phyloP scores from a whole-genome alignment of 305 asterid species.

The Ilex paraguariensis region DNA sequence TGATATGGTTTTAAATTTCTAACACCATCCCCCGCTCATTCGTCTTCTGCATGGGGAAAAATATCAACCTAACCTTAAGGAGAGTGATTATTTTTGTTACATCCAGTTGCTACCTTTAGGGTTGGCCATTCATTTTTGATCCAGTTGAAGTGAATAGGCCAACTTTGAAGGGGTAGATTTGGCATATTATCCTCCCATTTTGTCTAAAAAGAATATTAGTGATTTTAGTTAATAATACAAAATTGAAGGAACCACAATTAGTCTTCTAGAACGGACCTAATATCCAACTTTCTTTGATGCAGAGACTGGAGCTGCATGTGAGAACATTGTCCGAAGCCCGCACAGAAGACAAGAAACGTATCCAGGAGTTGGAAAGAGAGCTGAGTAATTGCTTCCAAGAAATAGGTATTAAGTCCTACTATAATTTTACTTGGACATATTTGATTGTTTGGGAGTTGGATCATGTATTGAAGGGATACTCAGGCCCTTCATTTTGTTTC shows the following conservation, averaged over 20 bases:
- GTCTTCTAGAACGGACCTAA: background rate
- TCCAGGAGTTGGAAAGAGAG: slow-evolving; percentile 76
- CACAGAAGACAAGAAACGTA: slow-evolving; percentile 64
- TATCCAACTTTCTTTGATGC: slow-evolving; percentile 22
- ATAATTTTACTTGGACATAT: slow-evolving; percentile 1
- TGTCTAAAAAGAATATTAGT: background rate
- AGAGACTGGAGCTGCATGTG: slow-evolving; percentile 71
- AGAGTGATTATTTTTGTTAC: background rate
- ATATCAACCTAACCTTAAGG: background rate
- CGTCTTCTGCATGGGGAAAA: background rate
- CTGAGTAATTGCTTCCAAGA: slow-evolving; percentile 69
- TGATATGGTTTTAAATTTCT: background rate
- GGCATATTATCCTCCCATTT: background rate
- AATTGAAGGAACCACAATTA: background rate
- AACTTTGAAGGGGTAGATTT: background rate
- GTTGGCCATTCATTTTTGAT: background rate
- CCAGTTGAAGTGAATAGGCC: background rate
- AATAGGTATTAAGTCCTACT: slow-evolving; percentile 54
- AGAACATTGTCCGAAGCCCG: slow-evolving; percentile 55
- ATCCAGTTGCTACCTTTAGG: background rate
- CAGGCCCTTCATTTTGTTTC: background rate
- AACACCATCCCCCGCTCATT: background rate
- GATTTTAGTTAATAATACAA: background rate
- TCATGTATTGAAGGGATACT: too few relatives aligned
- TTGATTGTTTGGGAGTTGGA: slow-evolving; percentile 7